Base-by-base conservation (phyloP, 1,284 basidiomycete species). In the Fomitopsis betulina region DNA sequence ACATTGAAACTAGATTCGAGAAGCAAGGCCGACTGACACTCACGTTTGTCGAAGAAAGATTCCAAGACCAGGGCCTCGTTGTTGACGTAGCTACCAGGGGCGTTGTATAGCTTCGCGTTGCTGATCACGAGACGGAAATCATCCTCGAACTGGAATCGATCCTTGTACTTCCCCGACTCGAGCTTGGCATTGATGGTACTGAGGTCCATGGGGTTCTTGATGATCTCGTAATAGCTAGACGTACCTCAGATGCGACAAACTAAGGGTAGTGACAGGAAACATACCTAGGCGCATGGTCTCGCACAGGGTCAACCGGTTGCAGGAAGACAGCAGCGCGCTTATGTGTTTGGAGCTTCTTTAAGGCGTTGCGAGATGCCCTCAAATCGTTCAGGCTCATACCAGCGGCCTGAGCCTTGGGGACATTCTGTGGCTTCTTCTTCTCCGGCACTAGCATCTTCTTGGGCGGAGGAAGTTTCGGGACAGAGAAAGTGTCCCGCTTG, bases 151-250 rank as follows among this genome's bases (percentile, higher is more conserved):
- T 82, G 89, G 68, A 89, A 86, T 23, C 95, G 87, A 66, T 92
- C 85, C 60, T 85, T 82, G 76, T 98, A 99, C 54, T 95, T 84
- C 0, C 94, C 94, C 60, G 83, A 85, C 66, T 94, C 88, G 25
- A 99, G 76, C 73, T 97, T 98, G 56, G 91, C 91, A 21, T 81
- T 79, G 76, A 97, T 92, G 0, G 94, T 96, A 53, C 87, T 87
- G 13, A 99, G 78, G 71, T 99, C 96, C 93, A 99, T 98, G 0
- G 97, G 96, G 15, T 89, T 80, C 71, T 92, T 91, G 74, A 99
- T 91, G 58, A 96, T 76, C 55, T 91, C 86, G 66, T 94, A 94
- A 73, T 98, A 98, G 63, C 93, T 94, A 62, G 35, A 15, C 5
- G 10, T 7, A 19, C 10, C n/a, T 35, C 15, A 55, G 40, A 51